Evolutionary conservation across 2,329 filamentous ascomycete genomes (phyloP), one percentile per base, ranked within the genome.

Genomic region (Colletotrichum lupini): DNA sequence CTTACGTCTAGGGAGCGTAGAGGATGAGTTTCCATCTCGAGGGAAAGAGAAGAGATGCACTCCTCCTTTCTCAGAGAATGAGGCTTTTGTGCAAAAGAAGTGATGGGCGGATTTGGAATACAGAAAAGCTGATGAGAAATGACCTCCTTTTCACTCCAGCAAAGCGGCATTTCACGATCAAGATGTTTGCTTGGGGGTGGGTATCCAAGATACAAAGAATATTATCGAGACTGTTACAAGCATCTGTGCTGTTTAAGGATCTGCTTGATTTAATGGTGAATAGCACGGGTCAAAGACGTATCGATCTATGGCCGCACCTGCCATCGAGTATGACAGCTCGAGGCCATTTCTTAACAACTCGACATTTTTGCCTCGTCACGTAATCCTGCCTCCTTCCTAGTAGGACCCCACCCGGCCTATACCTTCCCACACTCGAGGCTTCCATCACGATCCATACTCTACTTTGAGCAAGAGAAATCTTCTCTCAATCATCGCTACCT

Each of bases 1-100:
- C 90, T 97, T 82, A 90, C 71, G 6, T 71, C 71, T 2, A 65
- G 71, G 49, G 71, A 73, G 49, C 67, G 71, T 8, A 73, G 67
- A 28, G 60, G 32, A 6, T 73, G 49, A 71, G 6, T 12, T 24
- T n/a, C 16, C 9, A 52, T 9, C 26, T 28, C 4, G 16, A 26
- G 37, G 1, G 19, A 49, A 19, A 8, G 19, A 19, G 16, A 9
- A 49, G 4, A 49, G 42, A 11, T 5, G 42, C 19, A 19, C 19
- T 49, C 5, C 6, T n/a, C 7, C 7, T 49, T 49, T 19, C 1
- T 58, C 37, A 59, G 57, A 53, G 30, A 11, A 42, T 14, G 32
- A 30, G 12, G 32, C 24, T 32, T 12, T 22, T 56, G 1, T 19
- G 24, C 32, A 46, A 56, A 56, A 14, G n/a, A 7, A 22, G 9